Percentiles rank a stretch among this genome's conserved stretches.
Evolutionary conservation across 2,329 filamentous ascomycete species (phyloP).

Genomic region (Trichoderma gracile): DNA sequence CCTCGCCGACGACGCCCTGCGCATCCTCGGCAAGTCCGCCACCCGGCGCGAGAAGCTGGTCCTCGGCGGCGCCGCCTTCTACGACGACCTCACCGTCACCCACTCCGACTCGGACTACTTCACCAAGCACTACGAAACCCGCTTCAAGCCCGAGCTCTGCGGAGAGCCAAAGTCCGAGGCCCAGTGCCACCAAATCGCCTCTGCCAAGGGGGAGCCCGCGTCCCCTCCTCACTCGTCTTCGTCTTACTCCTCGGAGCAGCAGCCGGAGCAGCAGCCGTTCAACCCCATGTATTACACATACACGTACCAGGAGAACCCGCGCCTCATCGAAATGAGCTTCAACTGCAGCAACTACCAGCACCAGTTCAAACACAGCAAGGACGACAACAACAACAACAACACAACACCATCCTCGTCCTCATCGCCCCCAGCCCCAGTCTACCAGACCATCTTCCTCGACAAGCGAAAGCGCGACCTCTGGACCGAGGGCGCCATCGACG

Average conservation of each 20-base stretch:
- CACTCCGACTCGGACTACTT: conserved; percentile 67
- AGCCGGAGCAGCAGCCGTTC: conserved; percentile 53
- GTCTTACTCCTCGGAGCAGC: conserved; percentile 31
- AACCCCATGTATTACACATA: conserved; percentile 67
- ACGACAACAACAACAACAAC: neutral
- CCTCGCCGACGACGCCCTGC: conserved; percentile 63
- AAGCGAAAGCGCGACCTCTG: conserved; percentile 57
- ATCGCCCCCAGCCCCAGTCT: conserved; percentile 52
- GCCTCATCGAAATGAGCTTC: conserved; percentile 69
- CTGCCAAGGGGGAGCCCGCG: conserved; percentile 45
- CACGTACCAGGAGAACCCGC: conserved; percentile 56
- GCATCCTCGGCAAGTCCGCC: conserved; percentile 58
- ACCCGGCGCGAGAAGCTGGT: conserved; percentile 64
- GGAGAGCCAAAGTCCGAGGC: conserved; percentile 47
- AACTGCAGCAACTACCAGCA: conserved; percentile 76
- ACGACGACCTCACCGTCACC: conserved; percentile 70
- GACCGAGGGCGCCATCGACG: conserved; percentile 60
- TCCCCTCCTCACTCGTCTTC: neutral
- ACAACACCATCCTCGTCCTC: conserved; percentile 30
- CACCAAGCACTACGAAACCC: conserved; percentile 66
- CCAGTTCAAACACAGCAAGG: conserved; percentile 55
- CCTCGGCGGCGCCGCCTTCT: conserved; percentile 69
- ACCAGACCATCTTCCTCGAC: conserved; percentile 69
- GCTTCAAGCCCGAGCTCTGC: conserved; percentile 54
- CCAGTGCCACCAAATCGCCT: conserved; percentile 43